Evolutionary conservation across 2,329 filamentous ascomycete species (phyloP), one percentile per base, ranked within the genome.

Genomic region (Ceratocystis alfenasii): DNA sequence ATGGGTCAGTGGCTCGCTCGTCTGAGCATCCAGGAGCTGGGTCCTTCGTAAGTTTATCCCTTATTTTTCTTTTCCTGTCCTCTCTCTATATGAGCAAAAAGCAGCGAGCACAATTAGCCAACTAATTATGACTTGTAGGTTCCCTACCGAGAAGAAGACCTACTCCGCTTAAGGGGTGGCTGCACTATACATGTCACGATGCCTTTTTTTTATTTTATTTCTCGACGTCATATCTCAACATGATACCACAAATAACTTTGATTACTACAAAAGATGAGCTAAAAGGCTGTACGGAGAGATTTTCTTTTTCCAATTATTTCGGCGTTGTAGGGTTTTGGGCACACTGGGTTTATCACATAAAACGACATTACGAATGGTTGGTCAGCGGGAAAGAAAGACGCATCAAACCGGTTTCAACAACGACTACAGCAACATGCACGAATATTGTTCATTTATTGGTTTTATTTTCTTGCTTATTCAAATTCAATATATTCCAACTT

Each of bases 1-100:
- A 89, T 94, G 83, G 94, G 94, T 70, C 92, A 96, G 78, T 99
- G 94, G 94, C 84, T 99, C 70, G 94, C 94, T 62, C 87, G 88
- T 74, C 81, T 96, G 73, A 94, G 91, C 81, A 93, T 99, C 76
- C 87, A 93, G 80, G 92, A 97, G 79, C 81, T 96, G 72, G 94
- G 94, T 72, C 92, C 93, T 78, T 94, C 91, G 88, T 97, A 87
- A 82, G 89, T 88, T 70, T 50, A 53, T 36, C 41, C 15, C 20
- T 62, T 25, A 10, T 30, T 8, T 44, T 64, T n/a, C 22, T 20
- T 33, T 44, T 53, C 5, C 17, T 30, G 5, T 50, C 4, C n/a
- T 48, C 22, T 33, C n/a, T 17, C 12, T 10, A 46, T 28, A 12
- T 25, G 15, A 8, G 3, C 55, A 5, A 17, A n/a, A n/a, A 36